Evolutionary conservation across 1,139 yeast genomes (phyloP).

Genomic region (Wickerhamomyces sp.): DNA sequence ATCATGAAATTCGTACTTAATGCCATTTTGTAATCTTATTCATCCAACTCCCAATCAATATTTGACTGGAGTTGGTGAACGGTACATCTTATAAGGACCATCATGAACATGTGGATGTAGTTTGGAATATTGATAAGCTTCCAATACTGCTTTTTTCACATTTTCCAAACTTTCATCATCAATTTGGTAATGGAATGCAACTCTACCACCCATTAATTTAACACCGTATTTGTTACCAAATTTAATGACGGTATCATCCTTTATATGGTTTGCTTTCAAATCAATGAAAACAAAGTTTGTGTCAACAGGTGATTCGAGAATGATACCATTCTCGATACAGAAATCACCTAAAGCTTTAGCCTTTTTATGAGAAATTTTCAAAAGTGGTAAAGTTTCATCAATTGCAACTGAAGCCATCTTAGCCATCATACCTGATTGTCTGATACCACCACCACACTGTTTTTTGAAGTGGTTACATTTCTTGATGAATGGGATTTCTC

Average conservation of each 20-base stretch:
- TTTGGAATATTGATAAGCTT: constrained; percentile 48
- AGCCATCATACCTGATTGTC: constrained; percentile 84
- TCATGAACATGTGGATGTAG: constrained; percentile 35
- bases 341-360: constrained; percentile 65
- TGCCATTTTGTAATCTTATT: constrained; percentile 21
- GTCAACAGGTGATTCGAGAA: constrained; percentile 70
- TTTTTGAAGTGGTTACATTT: constrained; percentile 86
- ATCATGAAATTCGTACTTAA: constrained; percentile 15
- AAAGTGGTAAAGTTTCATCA: constrained; percentile 63
- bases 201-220: constrained; percentile 66
- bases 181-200: constrained; percentile 85
- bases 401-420: constrained; percentile 79
- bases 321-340: constrained; percentile 50
- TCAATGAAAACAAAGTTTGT: constrained; percentile 87
- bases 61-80: constrained; percentile 29
- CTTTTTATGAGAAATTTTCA: constrained; percentile 53
- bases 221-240: constrained; percentile 60
- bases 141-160: constrained; percentile 56
- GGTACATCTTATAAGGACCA: constrained; percentile 39
- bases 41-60: constrained; percentile 11
- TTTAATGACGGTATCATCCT: constrained; percentile 50
- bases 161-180: constrained; percentile 61
- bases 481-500: constrained; percentile 52
- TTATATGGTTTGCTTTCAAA: constrained; percentile 51
- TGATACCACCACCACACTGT: constrained; percentile 92